Base-by-base conservation (phyloP, 1,284 basidiomycete species). In the Puccinia coronata region DNA sequence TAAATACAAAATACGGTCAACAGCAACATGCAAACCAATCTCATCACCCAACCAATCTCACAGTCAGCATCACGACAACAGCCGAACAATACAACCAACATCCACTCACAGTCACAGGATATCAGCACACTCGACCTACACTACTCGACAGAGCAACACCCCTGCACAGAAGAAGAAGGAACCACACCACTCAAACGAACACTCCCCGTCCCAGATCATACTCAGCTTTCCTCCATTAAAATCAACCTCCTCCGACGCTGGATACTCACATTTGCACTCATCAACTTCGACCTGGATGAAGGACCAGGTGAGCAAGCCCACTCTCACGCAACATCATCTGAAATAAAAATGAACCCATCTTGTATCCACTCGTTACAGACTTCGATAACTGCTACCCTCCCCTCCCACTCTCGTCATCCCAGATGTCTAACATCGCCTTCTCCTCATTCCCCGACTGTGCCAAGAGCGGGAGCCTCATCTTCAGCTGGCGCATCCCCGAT, bases 401-500 rank as follows among this genome's bases (percentile, higher is more conserved):
- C n/a, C 25, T 69, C 34, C 14, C 53, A 31, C 51, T 78, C 34
- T 34, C 43, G 20, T 36, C 49, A 18, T 14, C 47, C 39, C 76
- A 69, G 20, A 76, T 49, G 82, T 2, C 39, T 43, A 82, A 81
- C 82, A 95, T 95, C 80, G 94, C 95, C 6, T 98, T 98, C 87
- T 95, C 93, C 0, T 91, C 94, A 0, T 95, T 99, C 84, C 96
- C 96, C 0, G 96, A 98, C 84, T 95, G 94, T 14, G 83, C 85
- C 6, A 86, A 86, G 63, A 86, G 86, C 83, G 49, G 84, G 83
- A 67, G 86, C 85, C 63, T 86, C 84, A 1, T 86, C 84, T 84
- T 83, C 85, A 49, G 84, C 85, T 70, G 83, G 86, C 39, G 85
- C 84, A 79, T 85, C 84, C 53, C 86, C 84, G 51, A 34, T 79